These are phyloP conservation scores for Aspergillus pseudotamarii DNA, from an alignment of 2,329 filamentous ascomycete genomes.

Conservation along the genomic window DNA sequence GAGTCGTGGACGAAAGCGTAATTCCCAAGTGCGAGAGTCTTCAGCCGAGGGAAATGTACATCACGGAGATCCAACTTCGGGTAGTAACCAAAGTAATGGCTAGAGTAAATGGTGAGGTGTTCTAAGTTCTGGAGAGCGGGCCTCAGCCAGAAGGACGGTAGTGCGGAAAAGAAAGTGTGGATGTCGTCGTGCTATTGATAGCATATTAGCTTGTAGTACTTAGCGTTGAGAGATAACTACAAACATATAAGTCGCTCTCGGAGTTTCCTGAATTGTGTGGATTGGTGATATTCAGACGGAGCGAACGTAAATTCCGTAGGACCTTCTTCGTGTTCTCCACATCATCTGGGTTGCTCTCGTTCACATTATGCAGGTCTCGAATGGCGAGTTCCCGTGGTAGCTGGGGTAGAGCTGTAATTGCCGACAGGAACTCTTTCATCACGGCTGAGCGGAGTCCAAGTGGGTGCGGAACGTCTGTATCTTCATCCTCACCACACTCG, in stretches of 20 bases:
- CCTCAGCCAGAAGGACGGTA: constrained; percentile 14
- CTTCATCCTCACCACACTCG: no score
- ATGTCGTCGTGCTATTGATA: neutral
- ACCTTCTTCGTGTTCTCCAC: constrained; percentile 1
- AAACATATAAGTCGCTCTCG: constrained; percentile 1
- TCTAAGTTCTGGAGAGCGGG: constrained; percentile 20
- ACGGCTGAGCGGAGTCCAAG: constrained; percentile 1
- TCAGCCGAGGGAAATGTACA: constrained; percentile 44
- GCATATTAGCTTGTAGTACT: neutral
- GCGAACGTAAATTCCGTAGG: neutral
- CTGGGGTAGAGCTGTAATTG: neutral
- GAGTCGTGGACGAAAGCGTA: constrained; percentile 49
- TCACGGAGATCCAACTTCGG: constrained; percentile 41
- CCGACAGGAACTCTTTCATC: neutral
- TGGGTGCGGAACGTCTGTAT: no score
- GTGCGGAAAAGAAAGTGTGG: constrained; percentile 9
- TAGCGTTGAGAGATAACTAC: neutral
- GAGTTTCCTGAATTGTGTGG: neutral
- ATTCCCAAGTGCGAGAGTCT: constrained; percentile 44
- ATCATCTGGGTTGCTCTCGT: neutral
- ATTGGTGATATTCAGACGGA: constrained; percentile 13
- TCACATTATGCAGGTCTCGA: constrained; percentile 11
- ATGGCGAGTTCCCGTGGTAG: constrained; percentile 2
- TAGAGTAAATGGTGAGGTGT: constrained; percentile 45
- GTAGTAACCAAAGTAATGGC: constrained; percentile 45